phyloP scores from a whole-genome alignment of 148 eudicot genomes.

The Vaccinium corymbosum region DNA sequence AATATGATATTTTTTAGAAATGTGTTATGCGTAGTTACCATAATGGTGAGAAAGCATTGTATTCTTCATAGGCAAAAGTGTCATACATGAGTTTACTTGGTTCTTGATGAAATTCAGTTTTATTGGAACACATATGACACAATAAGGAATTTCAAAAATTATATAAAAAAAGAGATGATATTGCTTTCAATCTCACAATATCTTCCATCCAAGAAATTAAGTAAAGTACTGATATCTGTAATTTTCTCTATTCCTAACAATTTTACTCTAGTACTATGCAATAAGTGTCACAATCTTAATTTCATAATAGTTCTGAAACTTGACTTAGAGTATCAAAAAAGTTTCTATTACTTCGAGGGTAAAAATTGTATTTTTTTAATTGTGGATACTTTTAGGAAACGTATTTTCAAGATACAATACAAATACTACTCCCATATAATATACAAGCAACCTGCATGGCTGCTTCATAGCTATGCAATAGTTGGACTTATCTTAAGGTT shows the following conservation, averaged over 20 bases:
- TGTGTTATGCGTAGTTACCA: neutral
- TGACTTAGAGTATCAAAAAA: neutral
- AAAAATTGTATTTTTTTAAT: neutral
- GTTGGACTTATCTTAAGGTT: neutral
- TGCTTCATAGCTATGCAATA: neutral
- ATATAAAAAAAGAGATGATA: neutral
- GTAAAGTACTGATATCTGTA: neutral
- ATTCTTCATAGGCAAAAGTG: neutral
- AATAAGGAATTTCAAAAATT: neutral
- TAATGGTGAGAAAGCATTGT: neutral
- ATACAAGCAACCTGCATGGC: neutral
- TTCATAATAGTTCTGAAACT: neutral
- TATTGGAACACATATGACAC: neutral
- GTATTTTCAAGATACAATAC: neutral
- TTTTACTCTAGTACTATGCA: neutral
- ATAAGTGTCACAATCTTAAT: neutral
- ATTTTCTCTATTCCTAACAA: neutral
- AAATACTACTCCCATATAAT: neutral
- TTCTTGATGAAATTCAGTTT: neutral
- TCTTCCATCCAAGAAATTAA: neutral
- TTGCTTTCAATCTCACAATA: neutral
- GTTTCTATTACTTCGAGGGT: neutral
- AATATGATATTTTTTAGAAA: neutral
- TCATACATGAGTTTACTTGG: neutral
- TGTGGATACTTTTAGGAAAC: neutral